A percentile compares a stretch with the other conserved stretches of the same genome.
phyloP scores from a whole-genome alignment of 192 early-diverging fungal genomes.

The Backusella parvicylindrica region DNA sequence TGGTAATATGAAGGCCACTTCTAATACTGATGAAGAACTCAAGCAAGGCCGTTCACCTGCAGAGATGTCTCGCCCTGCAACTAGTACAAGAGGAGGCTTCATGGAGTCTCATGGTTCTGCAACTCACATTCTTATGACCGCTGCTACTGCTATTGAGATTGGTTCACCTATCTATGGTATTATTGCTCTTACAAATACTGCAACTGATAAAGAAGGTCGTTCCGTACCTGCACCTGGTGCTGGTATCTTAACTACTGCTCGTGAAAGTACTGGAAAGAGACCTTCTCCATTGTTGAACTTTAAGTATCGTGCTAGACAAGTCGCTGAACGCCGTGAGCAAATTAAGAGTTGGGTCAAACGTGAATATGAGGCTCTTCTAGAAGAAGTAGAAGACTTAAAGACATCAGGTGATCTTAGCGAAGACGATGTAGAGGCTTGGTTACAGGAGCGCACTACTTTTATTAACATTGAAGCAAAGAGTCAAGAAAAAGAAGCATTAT shows the following conservation, averaged over 20 bases:
- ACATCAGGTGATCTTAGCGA: conserved; percentile 31
- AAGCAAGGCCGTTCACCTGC: conserved; percentile 76
- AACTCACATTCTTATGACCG: conserved; percentile 88
- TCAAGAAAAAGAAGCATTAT: conserved; percentile 71
- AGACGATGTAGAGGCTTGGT: conserved; percentile 43
- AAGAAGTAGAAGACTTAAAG: conserved; percentile 64
- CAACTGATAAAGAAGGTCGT: conserved; percentile 92
- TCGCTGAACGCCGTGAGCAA: conserved; percentile 68
- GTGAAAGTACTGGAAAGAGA: conserved; percentile 56
- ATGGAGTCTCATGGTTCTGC: conserved; percentile 91
- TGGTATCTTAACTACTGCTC: conserved; percentile 89
- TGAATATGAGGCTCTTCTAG: conserved; percentile 65
- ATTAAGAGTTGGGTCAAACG: conserved; percentile 76
- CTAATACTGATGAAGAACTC: conserved; percentile 80
- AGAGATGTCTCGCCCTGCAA: conserved; percentile 90
- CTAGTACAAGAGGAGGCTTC: conserved; percentile 84
- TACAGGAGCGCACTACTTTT: conserved; percentile 43
- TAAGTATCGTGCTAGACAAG: conserved; percentile 78
- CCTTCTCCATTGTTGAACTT: conserved; percentile 68
- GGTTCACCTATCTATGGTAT: conserved; percentile 92
- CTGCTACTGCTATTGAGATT: conserved; percentile 83
- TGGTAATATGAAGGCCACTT: conserved; percentile 94
- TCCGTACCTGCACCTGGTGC: conserved; percentile 94
- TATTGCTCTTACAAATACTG: conserved; percentile 82
- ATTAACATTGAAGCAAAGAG: conserved; percentile 60